Evolutionary conservation across 1,284 basidiomycete species (phyloP).

Genomic region (Exsudoporus floridanus): DNA sequence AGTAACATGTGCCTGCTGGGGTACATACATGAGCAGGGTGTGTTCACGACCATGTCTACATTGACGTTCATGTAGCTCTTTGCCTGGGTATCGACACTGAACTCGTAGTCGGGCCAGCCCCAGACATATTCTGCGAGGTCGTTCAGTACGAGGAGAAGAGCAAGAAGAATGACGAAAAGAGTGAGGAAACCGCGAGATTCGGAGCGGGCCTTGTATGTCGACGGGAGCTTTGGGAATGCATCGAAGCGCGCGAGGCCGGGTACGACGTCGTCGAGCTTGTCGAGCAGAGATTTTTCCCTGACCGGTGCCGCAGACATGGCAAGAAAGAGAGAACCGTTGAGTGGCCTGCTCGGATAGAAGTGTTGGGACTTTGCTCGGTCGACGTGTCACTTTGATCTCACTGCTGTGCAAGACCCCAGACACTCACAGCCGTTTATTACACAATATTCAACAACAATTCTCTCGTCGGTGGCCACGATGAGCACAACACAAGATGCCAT

Average conservation of each 20-base stretch:
- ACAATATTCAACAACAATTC: conserved; percentile 10
- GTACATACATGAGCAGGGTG: conserved; percentile 86
- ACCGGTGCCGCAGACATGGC: background rate
- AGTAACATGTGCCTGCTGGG: background rate
- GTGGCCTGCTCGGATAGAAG: background rate
- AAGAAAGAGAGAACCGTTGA: background rate
- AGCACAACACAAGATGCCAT: conserved; percentile 7
- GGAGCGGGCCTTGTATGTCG: conserved; percentile 85
- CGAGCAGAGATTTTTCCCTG: conserved; percentile 27
- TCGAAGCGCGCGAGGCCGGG: conserved; percentile 60
- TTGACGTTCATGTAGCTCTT: conserved; percentile 77
- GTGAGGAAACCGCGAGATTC: conserved; percentile 88
- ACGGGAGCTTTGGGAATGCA: conserved; percentile 87
- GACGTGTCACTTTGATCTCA: conserved; percentile 16
- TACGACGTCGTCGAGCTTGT: conserved; percentile 35
- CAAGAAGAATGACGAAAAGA: conserved; percentile 70
- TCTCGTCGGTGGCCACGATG: conserved; percentile 22
- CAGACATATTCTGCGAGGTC: conserved; percentile 90
- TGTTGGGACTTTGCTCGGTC: background rate
- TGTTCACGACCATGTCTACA: conserved; percentile 87
- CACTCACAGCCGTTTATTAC: conserved; percentile 14
- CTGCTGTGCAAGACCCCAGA: conserved; percentile 12
- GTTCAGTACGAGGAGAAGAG: conserved; percentile 77
- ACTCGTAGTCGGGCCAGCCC: conserved; percentile 87
- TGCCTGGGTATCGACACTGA: conserved; percentile 72